Conservation (phyloP, 495 filamentous ascomycete genomes). For the Parmelia sp. region DNA sequence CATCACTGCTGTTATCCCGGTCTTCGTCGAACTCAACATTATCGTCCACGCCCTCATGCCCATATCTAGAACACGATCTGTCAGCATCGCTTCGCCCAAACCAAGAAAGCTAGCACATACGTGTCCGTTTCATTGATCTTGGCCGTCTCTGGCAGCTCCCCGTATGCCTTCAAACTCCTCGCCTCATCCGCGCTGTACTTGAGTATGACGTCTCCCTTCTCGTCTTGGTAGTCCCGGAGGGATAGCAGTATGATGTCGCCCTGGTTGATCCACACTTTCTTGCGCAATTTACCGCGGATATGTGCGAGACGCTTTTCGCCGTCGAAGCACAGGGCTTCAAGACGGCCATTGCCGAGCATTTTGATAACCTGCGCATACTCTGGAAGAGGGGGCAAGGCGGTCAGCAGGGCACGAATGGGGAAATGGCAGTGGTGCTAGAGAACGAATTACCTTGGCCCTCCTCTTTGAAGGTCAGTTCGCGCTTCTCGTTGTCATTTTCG, state of each 20-base stretch:
- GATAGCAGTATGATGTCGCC: constrained; percentile 97
- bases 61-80: constrained; percentile 28
- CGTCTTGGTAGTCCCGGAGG: constrained; percentile 96
- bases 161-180: constrained; percentile 87
- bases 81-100: neutral
- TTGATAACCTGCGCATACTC: constrained; percentile 98
- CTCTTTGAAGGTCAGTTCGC: constrained; percentile 97
- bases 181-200: constrained; percentile 99
- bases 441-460: constrained; percentile 75
- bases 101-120: constrained; percentile 38
- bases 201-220: constrained; percentile 98
- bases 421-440: neutral
- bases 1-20: constrained; percentile 48
- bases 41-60: constrained; percentile 53
- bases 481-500: constrained; percentile 99
- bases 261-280: constrained; percentile 98
- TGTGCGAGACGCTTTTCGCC: constrained; percentile 79
- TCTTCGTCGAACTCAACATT: constrained; percentile 58
- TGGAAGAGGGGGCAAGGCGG: constrained; percentile 24
- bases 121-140: constrained; percentile 99
- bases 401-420: neutral
- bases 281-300: constrained; percentile 91
- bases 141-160: constrained; percentile 91
- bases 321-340: constrained; percentile 96
- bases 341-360: constrained; percentile 96